Evolutionary conservation across 2,329 filamentous ascomycete genomes (phyloP), one percentile per base, ranked within the genome.

Genomic region (Pestalotiopsis sp.): DNA sequence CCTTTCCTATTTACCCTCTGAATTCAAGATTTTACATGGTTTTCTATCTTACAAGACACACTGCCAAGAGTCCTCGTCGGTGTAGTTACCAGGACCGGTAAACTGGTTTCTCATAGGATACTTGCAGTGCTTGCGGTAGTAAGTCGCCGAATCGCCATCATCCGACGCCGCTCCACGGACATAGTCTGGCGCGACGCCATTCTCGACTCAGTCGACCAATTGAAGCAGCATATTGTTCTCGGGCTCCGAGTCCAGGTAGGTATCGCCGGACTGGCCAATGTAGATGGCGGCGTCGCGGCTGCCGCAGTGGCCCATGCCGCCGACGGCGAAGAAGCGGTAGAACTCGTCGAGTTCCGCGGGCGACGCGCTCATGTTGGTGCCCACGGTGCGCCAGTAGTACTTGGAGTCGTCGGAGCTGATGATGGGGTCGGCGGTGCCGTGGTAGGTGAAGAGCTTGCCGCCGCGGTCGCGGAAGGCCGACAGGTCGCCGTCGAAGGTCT

Each of bases 271-370:
- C 27, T 80, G 75, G 2, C 78, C 76, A 9, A 79, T 72, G 11
- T 70, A 68, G 11, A 67, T 76, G 1, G 83, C 82, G 1, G 83
- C 84, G 14, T 74, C 74, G 3, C 86, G 86, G 5, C 82, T 81
- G 11, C 65, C 70, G 72, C 86, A 88, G 74, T 88, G 87, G 2
- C 76, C 79, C 78, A 87, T 85, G 5, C 86, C 86, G 4, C 81
- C 82, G 69, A 88, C 81, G 45, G 80, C 80, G 79, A 89, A 88
- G 75, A 81, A 84, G 62, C 86, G 81, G 71, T 86, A 83, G 69
- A 84, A 85, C 0, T 76, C 73, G 68, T 85, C 82, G 4, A 85
- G 73, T 67, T 80, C 69, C 0, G 70, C 60, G 1, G 75, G 64
- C 0, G 76, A 70, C 0, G 79, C 71, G 9, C 70, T 71, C 83